A percentile compares a stretch with the other conserved stretches of the same genome.
phyloP scores from a whole-genome alignment of 306 rosid genomes.

The Casuarina cunninghamiana region DNA sequence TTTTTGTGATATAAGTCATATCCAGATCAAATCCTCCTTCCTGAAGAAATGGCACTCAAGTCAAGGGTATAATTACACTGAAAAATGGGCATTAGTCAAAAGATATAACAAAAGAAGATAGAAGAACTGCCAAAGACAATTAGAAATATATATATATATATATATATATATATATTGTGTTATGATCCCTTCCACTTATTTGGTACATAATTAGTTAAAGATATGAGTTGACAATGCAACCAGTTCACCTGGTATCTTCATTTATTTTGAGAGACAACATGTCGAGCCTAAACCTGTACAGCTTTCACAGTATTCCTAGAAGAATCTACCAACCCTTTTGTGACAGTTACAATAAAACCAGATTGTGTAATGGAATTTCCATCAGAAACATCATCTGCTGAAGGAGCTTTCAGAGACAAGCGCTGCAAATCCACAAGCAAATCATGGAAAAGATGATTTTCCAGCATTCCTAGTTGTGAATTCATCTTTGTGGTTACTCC shows the following conservation, averaged over 20 bases:
- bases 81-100: slow-evolving; percentile 3
- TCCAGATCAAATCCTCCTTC: slow-evolving; percentile 99
- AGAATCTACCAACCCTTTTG: slow-evolving; percentile 87
- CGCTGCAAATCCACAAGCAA: slow-evolving; percentile 86
- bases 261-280: slow-evolving; percentile 94
- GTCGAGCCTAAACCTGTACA: slow-evolving; percentile 96
- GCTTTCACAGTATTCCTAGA: slow-evolving; percentile 96
- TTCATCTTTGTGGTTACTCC: slow-evolving; percentile 58
- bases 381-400: slow-evolving; percentile 44
- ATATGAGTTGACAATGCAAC: slow-evolving; percentile 18
- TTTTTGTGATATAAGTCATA: slow-evolving; percentile 96
- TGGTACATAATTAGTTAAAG: neutral
- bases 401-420: slow-evolving; percentile 78
- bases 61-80: slow-evolving; percentile 18
- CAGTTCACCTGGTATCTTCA: slow-evolving; percentile 88
- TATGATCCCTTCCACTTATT: neutral
- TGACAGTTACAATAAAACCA: slow-evolving; percentile 72
- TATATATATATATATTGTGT: neutral
- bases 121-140: neutral
- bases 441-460: slow-evolving; percentile 74
- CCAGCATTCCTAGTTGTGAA: slow-evolving; percentile 60
- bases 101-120: slow-evolving; percentile 4
- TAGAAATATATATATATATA: too few species aligned
- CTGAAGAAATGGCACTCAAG: slow-evolving; percentile 37
- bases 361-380: slow-evolving; percentile 56